Conservation (phyloP, 129 eudicot species). For the Centaurea solstitialis region DNA sequence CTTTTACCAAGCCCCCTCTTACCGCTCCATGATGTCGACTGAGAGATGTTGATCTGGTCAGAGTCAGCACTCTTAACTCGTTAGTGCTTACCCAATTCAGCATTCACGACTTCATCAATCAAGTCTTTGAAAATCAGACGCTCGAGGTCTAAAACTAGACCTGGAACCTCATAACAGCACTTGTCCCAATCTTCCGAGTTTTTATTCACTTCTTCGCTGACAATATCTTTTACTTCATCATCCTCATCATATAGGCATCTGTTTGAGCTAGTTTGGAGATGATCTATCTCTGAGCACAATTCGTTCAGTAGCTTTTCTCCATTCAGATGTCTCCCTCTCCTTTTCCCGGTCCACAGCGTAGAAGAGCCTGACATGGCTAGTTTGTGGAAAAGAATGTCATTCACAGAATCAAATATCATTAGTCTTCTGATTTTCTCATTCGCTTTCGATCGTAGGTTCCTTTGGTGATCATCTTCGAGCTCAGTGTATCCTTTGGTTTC, state of each 20-base stretch:
- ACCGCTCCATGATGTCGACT: not conserved
- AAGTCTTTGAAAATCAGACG: slow-evolving; percentile 82
- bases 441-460: slow-evolving; percentile 20
- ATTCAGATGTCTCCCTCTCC: slow-evolving; percentile 19
- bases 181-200: slow-evolving; percentile 55
- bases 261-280: slow-evolving; percentile 36
- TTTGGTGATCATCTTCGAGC: slow-evolving; percentile 13
- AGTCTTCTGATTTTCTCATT: slow-evolving; percentile 50
- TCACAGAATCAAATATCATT: slow-evolving; percentile 68
- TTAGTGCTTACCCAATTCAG: slow-evolving; percentile 19
- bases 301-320: slow-evolving; percentile 55
- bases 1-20: not conserved
- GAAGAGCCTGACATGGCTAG: slow-evolving; percentile 25
- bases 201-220: slow-evolving; percentile 53
- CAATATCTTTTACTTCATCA: slow-evolving; percentile 51
- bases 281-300: slow-evolving; percentile 57
- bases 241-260: slow-evolving; percentile 48
- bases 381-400: slow-evolving; percentile 65
- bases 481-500: slow-evolving; percentile 33
- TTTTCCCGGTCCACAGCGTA: slow-evolving; percentile 25
- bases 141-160: slow-evolving; percentile 78
- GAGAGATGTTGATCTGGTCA: not conserved
- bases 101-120: slow-evolving; percentile 61
- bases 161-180: slow-evolving; percentile 49
- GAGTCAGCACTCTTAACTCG: not conserved